Conservation (phyloP, 2,329 filamentous ascomycete genomes). For the Pseudogymnoascus sp. region DNA sequence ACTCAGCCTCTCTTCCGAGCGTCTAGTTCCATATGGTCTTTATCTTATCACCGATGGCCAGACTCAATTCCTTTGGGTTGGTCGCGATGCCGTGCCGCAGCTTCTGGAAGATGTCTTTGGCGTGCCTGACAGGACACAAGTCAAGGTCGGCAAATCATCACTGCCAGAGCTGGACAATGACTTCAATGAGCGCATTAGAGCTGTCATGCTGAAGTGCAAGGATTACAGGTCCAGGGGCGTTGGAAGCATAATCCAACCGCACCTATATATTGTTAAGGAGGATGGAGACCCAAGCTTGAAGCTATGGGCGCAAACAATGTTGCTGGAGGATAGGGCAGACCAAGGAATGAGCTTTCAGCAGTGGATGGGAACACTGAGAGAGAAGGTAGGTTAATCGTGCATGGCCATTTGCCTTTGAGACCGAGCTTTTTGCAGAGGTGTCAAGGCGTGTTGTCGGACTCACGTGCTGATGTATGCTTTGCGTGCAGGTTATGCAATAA, state of each 20-base stretch:
- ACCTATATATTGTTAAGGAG: slow-evolving; percentile 87
- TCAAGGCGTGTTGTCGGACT: slow-evolving; percentile 1
- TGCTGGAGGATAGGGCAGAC: slow-evolving; percentile 92
- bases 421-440: not conserved
- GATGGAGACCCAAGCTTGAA: slow-evolving; percentile 93
- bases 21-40: slow-evolving; percentile 78
- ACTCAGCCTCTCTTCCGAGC: slow-evolving; percentile 79
- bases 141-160: slow-evolving; percentile 85
- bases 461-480: slow-evolving; percentile 8
- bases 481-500: slow-evolving; percentile 7
- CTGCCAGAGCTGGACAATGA: slow-evolving; percentile 87
- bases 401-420: slow-evolving; percentile 14
- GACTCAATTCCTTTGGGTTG: slow-evolving; percentile 96
- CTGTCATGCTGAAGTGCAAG: slow-evolving; percentile 83
- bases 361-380: slow-evolving; percentile 84
- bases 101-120: slow-evolving; percentile 87
- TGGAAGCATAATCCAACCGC: slow-evolving; percentile 85
- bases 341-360: slow-evolving; percentile 88
- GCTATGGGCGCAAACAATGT: slow-evolving; percentile 90
- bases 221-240: slow-evolving; percentile 82
- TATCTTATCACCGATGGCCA: slow-evolving; percentile 97
- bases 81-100: slow-evolving; percentile 84
- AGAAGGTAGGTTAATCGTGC: slow-evolving; percentile 63
- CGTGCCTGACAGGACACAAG: slow-evolving; percentile 68
- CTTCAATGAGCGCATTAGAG: slow-evolving; percentile 89